Evolutionary conservation across 148 eudicot genomes (phyloP).

Genomic region (Nyssa sinensis): DNA sequence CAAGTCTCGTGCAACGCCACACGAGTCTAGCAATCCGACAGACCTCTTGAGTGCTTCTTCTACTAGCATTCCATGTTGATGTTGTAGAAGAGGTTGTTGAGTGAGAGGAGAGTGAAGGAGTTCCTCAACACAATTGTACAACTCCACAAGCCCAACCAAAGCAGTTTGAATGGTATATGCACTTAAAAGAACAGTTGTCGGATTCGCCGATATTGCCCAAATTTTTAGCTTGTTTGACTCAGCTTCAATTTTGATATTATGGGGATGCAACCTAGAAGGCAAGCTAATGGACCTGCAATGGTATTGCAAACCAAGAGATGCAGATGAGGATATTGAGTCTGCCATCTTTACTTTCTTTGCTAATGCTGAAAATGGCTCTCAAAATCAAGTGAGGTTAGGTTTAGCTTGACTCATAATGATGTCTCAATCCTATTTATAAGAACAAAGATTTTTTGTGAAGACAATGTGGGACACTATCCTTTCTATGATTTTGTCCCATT

Average conservation of each 20-base stretch:
- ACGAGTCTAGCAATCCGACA: constrained; percentile 40
- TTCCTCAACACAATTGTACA: constrained; percentile 47
- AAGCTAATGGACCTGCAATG: constrained; percentile 49
- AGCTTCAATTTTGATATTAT: constrained; percentile 32
- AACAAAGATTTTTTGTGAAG: neutral
- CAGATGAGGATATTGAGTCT: constrained; percentile 9
- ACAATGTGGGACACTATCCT: neutral
- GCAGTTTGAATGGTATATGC: constrained; percentile 34
- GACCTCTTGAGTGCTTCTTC: constrained; percentile 58
- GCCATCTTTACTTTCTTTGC: constrained; percentile 20
- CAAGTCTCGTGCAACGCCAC: constrained; percentile 36
- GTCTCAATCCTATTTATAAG: neutral
- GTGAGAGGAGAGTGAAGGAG: constrained; percentile 35
- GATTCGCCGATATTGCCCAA: constrained; percentile 18
- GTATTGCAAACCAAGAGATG: constrained; percentile 6
- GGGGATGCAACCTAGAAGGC: constrained; percentile 39
- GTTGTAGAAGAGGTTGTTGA: constrained; percentile 29
- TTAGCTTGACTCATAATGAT: neutral
- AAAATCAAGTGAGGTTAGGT: neutral
- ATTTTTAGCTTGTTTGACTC: constrained; percentile 46
- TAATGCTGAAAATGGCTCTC: neutral
- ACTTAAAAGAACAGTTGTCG: constrained; percentile 10
- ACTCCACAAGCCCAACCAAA: constrained; percentile 42
- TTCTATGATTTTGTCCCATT: constrained; percentile 1
- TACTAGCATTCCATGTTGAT: constrained; percentile 26